These are phyloP conservation scores for Ophiostoma perfectum DNA, from an alignment of 2,329 filamentous ascomycete species.

Conservation along the genomic window DNA sequence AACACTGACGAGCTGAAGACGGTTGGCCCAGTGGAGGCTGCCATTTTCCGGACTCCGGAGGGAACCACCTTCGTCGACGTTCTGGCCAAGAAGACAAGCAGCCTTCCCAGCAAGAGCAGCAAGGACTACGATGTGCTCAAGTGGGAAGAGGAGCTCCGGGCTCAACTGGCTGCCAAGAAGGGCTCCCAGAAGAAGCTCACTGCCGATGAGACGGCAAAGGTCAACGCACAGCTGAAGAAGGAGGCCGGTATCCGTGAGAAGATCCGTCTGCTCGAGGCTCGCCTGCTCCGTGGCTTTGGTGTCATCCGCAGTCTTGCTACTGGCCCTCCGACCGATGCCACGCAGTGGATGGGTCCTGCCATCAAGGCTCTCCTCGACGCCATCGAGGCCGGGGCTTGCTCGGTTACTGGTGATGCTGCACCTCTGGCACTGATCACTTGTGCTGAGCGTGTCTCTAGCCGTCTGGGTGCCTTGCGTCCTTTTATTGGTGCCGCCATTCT, in stretches of 20 bases:
- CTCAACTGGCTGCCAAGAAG: conserved; percentile 87
- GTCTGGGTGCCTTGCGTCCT: conserved; percentile 68
- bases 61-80: conserved; percentile 88
- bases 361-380: conserved; percentile 66
- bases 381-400: conserved; percentile 73
- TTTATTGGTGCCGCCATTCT: conserved; percentile 87
- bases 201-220: conserved; percentile 79
- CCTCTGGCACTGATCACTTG: conserved; percentile 75
- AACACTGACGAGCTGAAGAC: conserved; percentile 61
- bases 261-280: conserved; percentile 64
- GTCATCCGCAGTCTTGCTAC: conserved; percentile 76
- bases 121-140: conserved; percentile 96
- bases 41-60: conserved; percentile 86
- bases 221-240: conserved; percentile 84
- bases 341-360: conserved; percentile 80
- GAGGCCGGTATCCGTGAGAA: conserved; percentile 71
- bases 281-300: conserved; percentile 74
- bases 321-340: conserved; percentile 83
- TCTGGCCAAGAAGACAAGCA: conserved; percentile 70
- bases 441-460: conserved; percentile 65
- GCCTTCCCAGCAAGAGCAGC: conserved; percentile 74
- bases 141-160: conserved; percentile 90
- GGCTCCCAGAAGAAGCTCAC: conserved; percentile 87
- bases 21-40: conserved; percentile 81
- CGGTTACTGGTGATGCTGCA: conserved; percentile 75